phyloP scores from a whole-genome alignment of 768 basidiomycete genomes.

The Tulasnella sp. region DNA sequence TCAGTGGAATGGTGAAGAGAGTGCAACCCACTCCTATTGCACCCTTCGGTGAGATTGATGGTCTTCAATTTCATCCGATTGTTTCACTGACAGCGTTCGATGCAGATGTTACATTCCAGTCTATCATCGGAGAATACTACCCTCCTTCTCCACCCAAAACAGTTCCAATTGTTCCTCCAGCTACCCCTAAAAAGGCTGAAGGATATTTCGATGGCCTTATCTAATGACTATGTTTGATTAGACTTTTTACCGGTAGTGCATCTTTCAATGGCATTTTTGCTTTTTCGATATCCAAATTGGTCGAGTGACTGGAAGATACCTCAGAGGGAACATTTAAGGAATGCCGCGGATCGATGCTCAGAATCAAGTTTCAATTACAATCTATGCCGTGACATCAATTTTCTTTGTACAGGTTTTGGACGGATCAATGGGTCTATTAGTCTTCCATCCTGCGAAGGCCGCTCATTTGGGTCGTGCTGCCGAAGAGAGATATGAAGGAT shows the following conservation, averaged over 20 bases:
- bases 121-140: slow-evolving; percentile 60
- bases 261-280: too few relatives aligned
- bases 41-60: slow-evolving; percentile 33
- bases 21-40: slow-evolving; percentile 32
- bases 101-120: slow-evolving; percentile 38
- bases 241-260: too few relatives aligned
- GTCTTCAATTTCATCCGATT: slow-evolving; percentile 14
- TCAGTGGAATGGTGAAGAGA: slow-evolving; percentile 24
- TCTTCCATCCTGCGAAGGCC: slow-evolving; percentile 24
- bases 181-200: slow-evolving; percentile 14
- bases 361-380: too few relatives aligned
- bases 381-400: not conserved
- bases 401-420: not conserved
- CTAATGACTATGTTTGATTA: too few relatives aligned
- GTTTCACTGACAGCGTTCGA: slow-evolving; percentile 12
- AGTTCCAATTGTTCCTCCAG: slow-evolving; percentile 9
- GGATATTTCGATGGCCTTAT: slow-evolving; percentile 18
- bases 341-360: not conserved
- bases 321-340: not conserved
- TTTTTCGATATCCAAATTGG: not conserved
- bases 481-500: slow-evolving; percentile 13
- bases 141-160: slow-evolving; percentile 25
- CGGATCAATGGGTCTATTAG: not conserved
- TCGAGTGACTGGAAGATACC: not conserved
- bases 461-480: slow-evolving; percentile 30